phyloP scores from a whole-genome alignment of 2,329 filamentous ascomycete genomes.

The Exophiala mesophila region DNA sequence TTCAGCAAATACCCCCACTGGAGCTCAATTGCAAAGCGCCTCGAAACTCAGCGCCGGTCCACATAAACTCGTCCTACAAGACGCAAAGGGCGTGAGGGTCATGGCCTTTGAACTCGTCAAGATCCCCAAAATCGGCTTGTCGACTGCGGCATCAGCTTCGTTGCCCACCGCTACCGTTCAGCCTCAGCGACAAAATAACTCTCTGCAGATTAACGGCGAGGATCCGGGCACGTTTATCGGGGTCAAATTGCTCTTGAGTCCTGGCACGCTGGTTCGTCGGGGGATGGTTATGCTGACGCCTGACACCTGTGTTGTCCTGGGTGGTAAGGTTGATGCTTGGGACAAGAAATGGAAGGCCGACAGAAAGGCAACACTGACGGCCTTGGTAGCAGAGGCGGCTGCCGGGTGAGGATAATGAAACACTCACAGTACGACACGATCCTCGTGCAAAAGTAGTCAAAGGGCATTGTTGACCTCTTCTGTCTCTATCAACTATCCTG shows the following conservation, averaged over 20 bases:
- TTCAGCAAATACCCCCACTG: conserved; percentile 14
- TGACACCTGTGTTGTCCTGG: conserved; percentile 63
- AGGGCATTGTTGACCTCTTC: no score
- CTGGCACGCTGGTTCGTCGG: conserved; percentile 62
- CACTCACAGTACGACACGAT: no score
- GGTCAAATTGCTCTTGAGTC: conserved; percentile 69
- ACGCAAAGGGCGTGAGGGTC: conserved; percentile 63
- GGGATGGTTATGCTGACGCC: conserved; percentile 77
- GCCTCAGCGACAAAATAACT: not conserved
- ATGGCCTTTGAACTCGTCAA: conserved; percentile 68
- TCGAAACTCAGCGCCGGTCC: conserved; percentile 49
- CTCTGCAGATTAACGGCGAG: conserved; percentile 4
- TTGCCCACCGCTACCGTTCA: conserved; percentile 2
- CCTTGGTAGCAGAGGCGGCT: conserved; percentile 40
- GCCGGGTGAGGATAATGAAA: no score
- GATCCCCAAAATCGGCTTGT: conserved; percentile 60
- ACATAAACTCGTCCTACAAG: conserved; percentile 78
- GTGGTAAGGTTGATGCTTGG: conserved; percentile 78
- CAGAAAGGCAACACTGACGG: conserved; percentile 63
- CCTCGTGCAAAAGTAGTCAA: no score
- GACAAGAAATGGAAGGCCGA: conserved; percentile 72
- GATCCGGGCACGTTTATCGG: conserved; percentile 63
- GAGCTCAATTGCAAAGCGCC: not conserved
- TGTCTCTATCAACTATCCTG: no score
- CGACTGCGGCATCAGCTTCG: conserved; percentile 10